Evolutionary conservation across 202 grass and related monocot genomes (phyloP), one percentile per base, ranked within the genome.

Genomic region (Sporobolus alterniflorus): DNA sequence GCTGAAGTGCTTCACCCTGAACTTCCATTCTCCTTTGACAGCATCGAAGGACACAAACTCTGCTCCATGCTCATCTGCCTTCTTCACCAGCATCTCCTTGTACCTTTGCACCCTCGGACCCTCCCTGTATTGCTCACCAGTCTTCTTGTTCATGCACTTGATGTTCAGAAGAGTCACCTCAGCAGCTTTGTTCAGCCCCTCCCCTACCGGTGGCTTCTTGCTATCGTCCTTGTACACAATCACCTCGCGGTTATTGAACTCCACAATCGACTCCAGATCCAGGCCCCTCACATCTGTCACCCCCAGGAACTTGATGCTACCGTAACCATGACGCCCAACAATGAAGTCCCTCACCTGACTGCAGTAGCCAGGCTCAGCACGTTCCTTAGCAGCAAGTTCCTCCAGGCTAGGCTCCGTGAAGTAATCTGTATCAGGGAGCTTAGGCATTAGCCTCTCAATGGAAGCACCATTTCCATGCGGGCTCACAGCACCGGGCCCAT

Each of bases 1-100:
- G 67, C 89, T 95, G 88, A 95, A 98, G 63, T 98, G 90, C 75
- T 91, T 82, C 48, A 98, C 95, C 79, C 82, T 95, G 84, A 98
- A 98, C 31, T 91, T 90, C 95, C 92, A 98, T 62, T 92, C 95
- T 3, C 82, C 95, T 79, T 91, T 93, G 73, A 57, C 76, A 1
- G 84, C 72, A 13, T 93, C 92, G 20, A 88, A 93, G 0, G 90
- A 89, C 33, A 98, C 18, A 33, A 98, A 95, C 75, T 98, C 84
- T 0, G 88, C 92, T 0, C 90, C 92, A 83, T 98, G 92, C 62
- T 94, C 89, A 49, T 89, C 40, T 2, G 84, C 88, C 69, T 83
- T 98, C 82, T 78, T 90, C 64, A 76, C 72, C 73, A 98, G 88
- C 87, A 90, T 93, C 67, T 93, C 85, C 82, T 88, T 92, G 87